Evolutionary conservation across 2,329 filamentous ascomycete species (phyloP), one percentile per base, ranked within the genome.

Genomic region (Nothopassalora personata): DNA sequence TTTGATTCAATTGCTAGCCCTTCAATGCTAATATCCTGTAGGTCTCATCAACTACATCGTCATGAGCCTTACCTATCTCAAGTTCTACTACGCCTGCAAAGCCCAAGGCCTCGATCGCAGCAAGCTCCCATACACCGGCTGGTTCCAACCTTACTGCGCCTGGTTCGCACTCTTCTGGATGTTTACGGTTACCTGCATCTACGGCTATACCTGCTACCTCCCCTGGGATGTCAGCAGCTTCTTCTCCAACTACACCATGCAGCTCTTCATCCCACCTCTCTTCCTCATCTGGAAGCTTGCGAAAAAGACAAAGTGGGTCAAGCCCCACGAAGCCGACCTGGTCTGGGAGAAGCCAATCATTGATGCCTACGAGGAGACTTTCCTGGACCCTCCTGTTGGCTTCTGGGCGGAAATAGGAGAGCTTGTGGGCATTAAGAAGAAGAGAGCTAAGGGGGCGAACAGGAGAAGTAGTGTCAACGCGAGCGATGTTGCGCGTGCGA

Each of bases 1-100:
- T 18, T 58, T 10, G 28, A 15, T 15, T 31, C 27, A 39, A 60
- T 55, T 48, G 45, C 51, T 34, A 56, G 23, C 34, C 49, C 19
- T 39, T 10, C 11, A 15, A 18, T 10, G 36, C 55, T 58, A 19
- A 60, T 53, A n/a, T 27, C 2, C 0, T 10, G 18, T 51, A 62
- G 8, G 80, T 77, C 43, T 85, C 65, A 86, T 87, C 71, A 82
- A 86, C 73, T 87, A 85, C 71, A 79, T 87, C 60, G 77, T 82
- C 69, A 85, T 85, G 75, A 75, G 75, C 49, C 69, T 80, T 27
- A 86, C 82, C n/a, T 86, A 83, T 71, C 75, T 85, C 59, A 79
- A 74, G 67, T 86, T 84, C 75, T 80, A 83, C 73, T 76, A 77
- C 50, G 83, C 83, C 4, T 74, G 74, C 65, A 75, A 79, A 65